Conservation (phyloP, 495 filamentous ascomycete genomes). For the Podospora bellae-mahoneyi region DNA sequence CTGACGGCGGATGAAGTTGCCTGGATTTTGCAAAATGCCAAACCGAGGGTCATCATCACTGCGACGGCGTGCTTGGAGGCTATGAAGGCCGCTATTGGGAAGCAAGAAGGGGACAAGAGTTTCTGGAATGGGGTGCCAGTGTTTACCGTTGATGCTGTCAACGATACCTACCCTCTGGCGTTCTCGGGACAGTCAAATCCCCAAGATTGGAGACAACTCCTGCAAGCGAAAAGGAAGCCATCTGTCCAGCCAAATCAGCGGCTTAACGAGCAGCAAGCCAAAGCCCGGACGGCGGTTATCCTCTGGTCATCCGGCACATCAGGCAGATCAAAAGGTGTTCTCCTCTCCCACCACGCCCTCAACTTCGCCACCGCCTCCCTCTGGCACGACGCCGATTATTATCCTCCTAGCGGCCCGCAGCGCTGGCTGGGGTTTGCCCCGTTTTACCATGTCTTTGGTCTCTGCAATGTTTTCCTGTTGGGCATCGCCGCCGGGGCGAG, state of each 20-base stretch:
- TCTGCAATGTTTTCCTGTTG: slow-evolving; percentile 49
- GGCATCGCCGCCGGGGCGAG: slow-evolving; percentile 55
- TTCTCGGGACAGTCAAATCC: neutral
- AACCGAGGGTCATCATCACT: slow-evolving; percentile 34
- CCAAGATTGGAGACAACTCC: slow-evolving; percentile 25
- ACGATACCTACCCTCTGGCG: slow-evolving; percentile 26
- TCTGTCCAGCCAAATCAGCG: neutral
- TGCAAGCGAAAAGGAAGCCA: slow-evolving; percentile 2
- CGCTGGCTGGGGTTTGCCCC: slow-evolving; percentile 47
- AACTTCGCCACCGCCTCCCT: slow-evolving; percentile 30
- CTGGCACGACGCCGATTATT: slow-evolving; percentile 38
- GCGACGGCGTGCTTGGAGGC: slow-evolving; percentile 27
- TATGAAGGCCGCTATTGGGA: slow-evolving; percentile 27
- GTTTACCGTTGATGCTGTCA: slow-evolving; percentile 26
- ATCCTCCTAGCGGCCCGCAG: slow-evolving; percentile 45
- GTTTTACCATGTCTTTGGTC: slow-evolving; percentile 38
- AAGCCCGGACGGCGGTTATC: slow-evolving; percentile 43
- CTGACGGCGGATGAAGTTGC: slow-evolving; percentile 35
- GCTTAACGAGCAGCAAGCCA: slow-evolving; percentile 13
- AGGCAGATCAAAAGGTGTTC: slow-evolving; percentile 76
- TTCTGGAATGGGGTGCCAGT: slow-evolving; percentile 27
- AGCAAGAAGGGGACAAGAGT: slow-evolving; percentile 19
- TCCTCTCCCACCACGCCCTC: slow-evolving; percentile 60
- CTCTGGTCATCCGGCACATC: slow-evolving; percentile 88
- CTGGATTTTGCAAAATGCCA: slow-evolving; percentile 36